These are phyloP conservation scores for Lagenidium giganteum DNA, from an alignment of 352 stramenopile genomes.

Conservation along the genomic window DNA sequence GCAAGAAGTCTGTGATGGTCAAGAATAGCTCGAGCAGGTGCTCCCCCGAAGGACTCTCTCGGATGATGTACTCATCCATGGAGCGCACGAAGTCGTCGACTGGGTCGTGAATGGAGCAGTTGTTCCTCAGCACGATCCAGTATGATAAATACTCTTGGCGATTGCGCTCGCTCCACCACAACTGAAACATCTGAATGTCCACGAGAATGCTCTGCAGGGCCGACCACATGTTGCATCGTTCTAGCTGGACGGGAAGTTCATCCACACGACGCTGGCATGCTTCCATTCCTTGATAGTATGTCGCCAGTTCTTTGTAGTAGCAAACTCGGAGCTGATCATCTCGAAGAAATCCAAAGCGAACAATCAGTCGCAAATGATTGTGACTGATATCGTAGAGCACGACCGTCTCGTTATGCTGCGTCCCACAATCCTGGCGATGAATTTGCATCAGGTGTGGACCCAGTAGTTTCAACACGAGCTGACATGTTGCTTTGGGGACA, in stretches of 20 bases:
- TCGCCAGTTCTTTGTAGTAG: constrained; percentile 59
- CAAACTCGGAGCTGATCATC: constrained; percentile 44
- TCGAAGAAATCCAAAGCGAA: constrained; percentile 46
- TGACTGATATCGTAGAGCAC: constrained; percentile 61
- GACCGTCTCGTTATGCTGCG: constrained; percentile 13
- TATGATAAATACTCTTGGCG: constrained; percentile 66
- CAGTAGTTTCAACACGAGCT: too few species aligned
- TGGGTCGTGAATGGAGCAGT: constrained; percentile 46
- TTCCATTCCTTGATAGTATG: constrained; percentile 63
- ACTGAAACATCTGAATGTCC: constrained; percentile 71
- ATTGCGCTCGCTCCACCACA: constrained; percentile 65
- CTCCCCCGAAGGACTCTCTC: constrained; percentile 39
- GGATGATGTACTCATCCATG: constrained; percentile 52
- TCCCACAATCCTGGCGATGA: too few species aligned
- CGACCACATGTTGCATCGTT: constrained; percentile 50
- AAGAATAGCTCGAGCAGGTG: constrained; percentile 51
- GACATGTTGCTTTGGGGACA: too few species aligned
- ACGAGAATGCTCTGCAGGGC: constrained; percentile 50
- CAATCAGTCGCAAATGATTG: constrained; percentile 49
- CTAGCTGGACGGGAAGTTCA: constrained; percentile 56
- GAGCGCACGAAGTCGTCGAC: constrained; percentile 68
- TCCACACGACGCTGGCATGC: constrained; percentile 53
- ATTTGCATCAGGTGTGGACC: too few species aligned
- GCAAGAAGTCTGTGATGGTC: constrained; percentile 60
- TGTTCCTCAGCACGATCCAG: constrained; percentile 45